Conservation (phyloP, 306 rosid species). For the Sphenostylis stenocarpa region DNA sequence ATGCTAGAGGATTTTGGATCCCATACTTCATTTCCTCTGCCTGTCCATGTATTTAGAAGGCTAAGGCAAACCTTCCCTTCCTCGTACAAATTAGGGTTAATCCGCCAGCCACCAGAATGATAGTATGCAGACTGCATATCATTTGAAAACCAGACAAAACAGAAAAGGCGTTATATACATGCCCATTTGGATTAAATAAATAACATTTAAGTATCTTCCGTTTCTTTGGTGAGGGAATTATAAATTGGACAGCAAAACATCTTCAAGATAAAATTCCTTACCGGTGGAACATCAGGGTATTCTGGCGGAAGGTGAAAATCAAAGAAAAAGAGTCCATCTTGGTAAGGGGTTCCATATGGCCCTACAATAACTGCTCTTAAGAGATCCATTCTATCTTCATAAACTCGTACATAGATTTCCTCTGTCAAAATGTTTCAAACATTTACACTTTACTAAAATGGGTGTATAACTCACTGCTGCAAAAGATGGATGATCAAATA, state of each 20-base stretch:
- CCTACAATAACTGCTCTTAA: conserved; percentile 96
- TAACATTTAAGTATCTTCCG: conserved; percentile 5
- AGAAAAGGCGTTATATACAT: conserved; percentile 24
- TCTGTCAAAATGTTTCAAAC: conserved; percentile 54
- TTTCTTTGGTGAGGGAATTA: neutral
- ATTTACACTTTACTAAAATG: conserved; percentile 32
- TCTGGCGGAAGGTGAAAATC: conserved; percentile 98
- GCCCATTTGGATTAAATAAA: conserved; percentile 16
- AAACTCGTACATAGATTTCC: conserved; percentile 85
- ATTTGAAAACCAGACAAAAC: conserved; percentile 38
- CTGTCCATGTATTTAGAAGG: conserved; percentile 98
- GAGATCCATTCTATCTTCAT: conserved; percentile 97
- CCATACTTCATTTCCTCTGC: conserved; percentile 99
- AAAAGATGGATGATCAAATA: conserved; percentile 25
- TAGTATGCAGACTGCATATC: conserved; percentile 88
- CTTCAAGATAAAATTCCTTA: conserved; percentile 49
- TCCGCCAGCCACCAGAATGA: conserved; percentile 99
- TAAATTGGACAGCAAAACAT: neutral
- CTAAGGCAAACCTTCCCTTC: conserved; percentile 99
- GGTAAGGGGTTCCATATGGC: conserved; percentile 99
- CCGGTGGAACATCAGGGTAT: conserved; percentile 98
- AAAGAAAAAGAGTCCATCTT: conserved; percentile 98
- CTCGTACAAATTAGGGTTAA: conserved; percentile 96
- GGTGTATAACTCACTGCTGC: neutral
- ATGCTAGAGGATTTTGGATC: conserved; percentile 97